Percentiles rank a stretch among this genome's conserved stretches.
These are phyloP conservation scores for Hypoxylon sp. DNA, from an alignment of 2,329 filamentous ascomycete genomes.

Conservation along the genomic window DNA sequence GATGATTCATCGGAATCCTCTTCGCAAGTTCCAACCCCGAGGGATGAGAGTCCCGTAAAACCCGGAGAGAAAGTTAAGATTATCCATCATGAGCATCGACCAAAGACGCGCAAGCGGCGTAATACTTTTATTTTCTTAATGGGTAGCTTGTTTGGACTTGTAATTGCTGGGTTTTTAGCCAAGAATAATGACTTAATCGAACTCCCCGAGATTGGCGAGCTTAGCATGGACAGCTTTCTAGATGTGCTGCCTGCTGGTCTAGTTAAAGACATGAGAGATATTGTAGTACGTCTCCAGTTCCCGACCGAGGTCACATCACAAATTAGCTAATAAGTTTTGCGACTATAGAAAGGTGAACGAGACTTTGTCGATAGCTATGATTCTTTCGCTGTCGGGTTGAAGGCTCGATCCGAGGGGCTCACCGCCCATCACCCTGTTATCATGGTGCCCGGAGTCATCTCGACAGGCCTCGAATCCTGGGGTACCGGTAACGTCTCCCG, in stretches of 20 bases:
- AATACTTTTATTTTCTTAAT: conserved; percentile 88
- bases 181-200: conserved; percentile 91
- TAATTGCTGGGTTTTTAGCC: conserved; percentile 92
- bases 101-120: conserved; percentile 77
- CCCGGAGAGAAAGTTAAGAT: conserved; percentile 60
- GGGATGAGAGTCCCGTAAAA: conserved; percentile 57
- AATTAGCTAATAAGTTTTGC: conserved; percentile 38
- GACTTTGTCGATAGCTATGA: conserved; percentile 89
- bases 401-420: conserved; percentile 85
- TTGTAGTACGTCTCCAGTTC: conserved; percentile 74
- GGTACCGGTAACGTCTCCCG: conserved; percentile 87
- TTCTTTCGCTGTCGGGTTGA: conserved; percentile 90
- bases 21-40: conserved; percentile 47
- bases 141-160: conserved; percentile 89
- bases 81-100: conserved; percentile 58
- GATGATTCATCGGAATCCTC: conserved; percentile 53
- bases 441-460: conserved; percentile 98
- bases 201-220: conserved; percentile 77
- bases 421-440: conserved; percentile 88
- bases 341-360: conserved; percentile 81
- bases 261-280: conserved; percentile 85
- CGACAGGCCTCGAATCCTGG: conserved; percentile 97
- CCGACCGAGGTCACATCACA: not conserved
- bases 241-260: conserved; percentile 91
- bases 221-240: conserved; percentile 87